These are phyloP conservation scores for Mycena latifolia DNA, from an alignment of 768 basidiomycete genomes.

Conservation along the genomic window DNA sequence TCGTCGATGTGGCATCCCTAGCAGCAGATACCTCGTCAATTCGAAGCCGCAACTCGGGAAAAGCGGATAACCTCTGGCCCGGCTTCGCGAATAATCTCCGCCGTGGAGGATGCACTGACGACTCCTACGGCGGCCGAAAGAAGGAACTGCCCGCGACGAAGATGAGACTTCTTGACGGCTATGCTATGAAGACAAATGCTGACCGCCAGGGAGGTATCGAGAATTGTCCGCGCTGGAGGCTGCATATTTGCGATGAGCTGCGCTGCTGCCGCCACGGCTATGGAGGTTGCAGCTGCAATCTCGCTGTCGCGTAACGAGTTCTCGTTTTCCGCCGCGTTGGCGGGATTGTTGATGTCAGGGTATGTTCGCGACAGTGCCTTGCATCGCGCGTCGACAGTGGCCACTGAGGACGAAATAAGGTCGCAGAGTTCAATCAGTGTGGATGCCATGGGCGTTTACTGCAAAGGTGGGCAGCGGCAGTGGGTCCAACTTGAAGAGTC, in stretches of 20 bases:
- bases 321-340: slow-evolving; percentile 31
- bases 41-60: background rate
- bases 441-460: slow-evolving; percentile 21
- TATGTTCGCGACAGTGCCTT: slow-evolving; percentile 21
- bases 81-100: slow-evolving; percentile 46
- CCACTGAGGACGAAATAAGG: slow-evolving; percentile 23
- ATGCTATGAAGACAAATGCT: background rate
- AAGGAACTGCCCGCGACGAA: slow-evolving; percentile 33
- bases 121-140: slow-evolving; percentile 38
- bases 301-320: slow-evolving; percentile 25
- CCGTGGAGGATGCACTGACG: slow-evolving; percentile 41
- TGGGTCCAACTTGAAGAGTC: too few relatives aligned
- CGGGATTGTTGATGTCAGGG: slow-evolving; percentile 38
- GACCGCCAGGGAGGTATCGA: slow-evolving; percentile 16
- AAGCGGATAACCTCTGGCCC: slow-evolving; percentile 40
- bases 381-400: slow-evolving; percentile 18
- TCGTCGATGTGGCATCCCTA: slow-evolving; percentile 47
- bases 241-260: slow-evolving; percentile 41
- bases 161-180: background rate
- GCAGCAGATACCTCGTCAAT: background rate
- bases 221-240: slow-evolving; percentile 23
- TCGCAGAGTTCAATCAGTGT: slow-evolving; percentile 13
- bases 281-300: slow-evolving; percentile 31
- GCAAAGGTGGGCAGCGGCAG: too few relatives aligned
- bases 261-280: slow-evolving; percentile 39